These are phyloP conservation scores for Tricladium varicosporioides DNA, from an alignment of 2,329 filamentous ascomycete genomes.

Conservation along the genomic window DNA sequence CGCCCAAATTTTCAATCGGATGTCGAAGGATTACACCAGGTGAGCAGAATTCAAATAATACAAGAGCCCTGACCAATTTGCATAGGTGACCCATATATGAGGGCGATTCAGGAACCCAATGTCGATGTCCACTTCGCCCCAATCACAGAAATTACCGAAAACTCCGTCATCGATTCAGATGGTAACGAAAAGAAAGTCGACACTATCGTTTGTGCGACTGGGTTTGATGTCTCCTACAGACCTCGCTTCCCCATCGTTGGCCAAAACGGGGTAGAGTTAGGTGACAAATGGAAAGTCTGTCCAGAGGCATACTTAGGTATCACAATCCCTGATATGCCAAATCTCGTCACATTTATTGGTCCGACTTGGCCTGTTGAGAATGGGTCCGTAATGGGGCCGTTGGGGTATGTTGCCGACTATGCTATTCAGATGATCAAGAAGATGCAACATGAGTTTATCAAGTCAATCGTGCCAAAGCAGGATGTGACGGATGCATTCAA, in stretches of 20 bases:
- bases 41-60: slow-evolving; percentile 16
- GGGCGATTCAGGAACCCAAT: slow-evolving; percentile 47
- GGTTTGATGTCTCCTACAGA: slow-evolving; percentile 33
- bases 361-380: slow-evolving; percentile 29
- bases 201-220: slow-evolving; percentile 37
- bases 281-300: slow-evolving; percentile 31
- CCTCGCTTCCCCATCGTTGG: slow-evolving; percentile 31
- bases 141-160: slow-evolving; percentile 43
- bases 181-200: slow-evolving; percentile 34
- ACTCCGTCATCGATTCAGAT: slow-evolving; percentile 43
- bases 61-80: background rate
- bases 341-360: slow-evolving; percentile 30
- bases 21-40: slow-evolving; percentile 42
- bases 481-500: slow-evolving; percentile 50
- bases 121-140: slow-evolving; percentile 50
- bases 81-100: slow-evolving; percentile 48
- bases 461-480: slow-evolving; percentile 44
- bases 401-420: slow-evolving; percentile 21
- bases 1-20: slow-evolving; percentile 43
- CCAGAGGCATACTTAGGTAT: slow-evolving; percentile 29
- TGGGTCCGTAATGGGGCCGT: slow-evolving; percentile 25
- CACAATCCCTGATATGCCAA: slow-evolving; percentile 27
- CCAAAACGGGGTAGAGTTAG: slow-evolving; percentile 22
- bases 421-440: slow-evolving; percentile 29
- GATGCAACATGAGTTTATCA: slow-evolving; percentile 47